phyloP scores from a whole-genome alignment of 148 eudicot species.

The Chenopodium quinoa region DNA sequence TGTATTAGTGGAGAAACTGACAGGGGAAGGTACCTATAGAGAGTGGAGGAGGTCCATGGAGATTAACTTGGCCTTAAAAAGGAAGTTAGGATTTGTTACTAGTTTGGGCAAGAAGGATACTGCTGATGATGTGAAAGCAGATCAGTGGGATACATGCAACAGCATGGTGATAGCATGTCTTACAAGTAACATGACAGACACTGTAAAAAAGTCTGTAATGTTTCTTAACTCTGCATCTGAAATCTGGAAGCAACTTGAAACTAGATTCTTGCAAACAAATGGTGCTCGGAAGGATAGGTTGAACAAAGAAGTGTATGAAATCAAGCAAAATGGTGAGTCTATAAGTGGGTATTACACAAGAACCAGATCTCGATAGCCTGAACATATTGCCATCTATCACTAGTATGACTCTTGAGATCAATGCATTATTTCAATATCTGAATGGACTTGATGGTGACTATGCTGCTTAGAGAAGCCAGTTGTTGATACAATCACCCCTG shows the following conservation, averaged over 20 bases:
- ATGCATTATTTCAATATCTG: background rate
- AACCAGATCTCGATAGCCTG: background rate
- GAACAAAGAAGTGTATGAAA: background rate
- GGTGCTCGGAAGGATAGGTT: background rate
- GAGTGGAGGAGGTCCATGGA: background rate
- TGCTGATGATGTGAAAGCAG: background rate
- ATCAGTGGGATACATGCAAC: background rate
- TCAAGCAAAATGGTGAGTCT: background rate
- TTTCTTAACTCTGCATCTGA: background rate
- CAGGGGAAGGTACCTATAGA: background rate
- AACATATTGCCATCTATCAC: background rate
- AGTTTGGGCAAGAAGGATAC: background rate
- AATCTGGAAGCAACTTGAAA: background rate
- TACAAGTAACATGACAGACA: background rate
- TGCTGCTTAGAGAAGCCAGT: background rate
- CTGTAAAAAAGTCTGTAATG: background rate
- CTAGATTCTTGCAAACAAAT: background rate
- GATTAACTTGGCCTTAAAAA: background rate
- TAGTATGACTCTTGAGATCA: background rate
- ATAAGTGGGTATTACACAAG: background rate
- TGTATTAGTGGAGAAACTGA: too few species aligned
- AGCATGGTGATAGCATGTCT: background rate
- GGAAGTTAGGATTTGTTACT: background rate
- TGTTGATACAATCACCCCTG: background rate
- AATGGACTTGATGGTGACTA: background rate